Percentiles rank a stretch among this genome's conserved stretches.
Conservation (phyloP, 2,329 filamentous ascomycete genomes). For the Tolypocladium pustulatum region DNA sequence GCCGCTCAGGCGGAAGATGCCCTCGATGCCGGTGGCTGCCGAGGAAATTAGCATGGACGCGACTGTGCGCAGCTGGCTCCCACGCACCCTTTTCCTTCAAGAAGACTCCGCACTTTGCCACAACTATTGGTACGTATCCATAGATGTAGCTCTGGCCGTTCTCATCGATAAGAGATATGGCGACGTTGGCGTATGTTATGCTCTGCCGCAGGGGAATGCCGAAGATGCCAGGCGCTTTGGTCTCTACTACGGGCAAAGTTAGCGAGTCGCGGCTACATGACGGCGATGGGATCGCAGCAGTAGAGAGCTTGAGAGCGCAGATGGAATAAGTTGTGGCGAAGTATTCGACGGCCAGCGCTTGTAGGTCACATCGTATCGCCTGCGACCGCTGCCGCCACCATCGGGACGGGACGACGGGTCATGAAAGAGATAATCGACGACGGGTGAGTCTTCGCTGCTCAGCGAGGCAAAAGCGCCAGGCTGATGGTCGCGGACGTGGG, state of each 20-base stretch:
- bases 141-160: conserved; percentile 95
- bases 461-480: not conserved
- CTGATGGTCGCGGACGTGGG: not conserved
- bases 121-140: conserved; percentile 95
- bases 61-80: too few species aligned
- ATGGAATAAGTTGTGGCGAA: not conserved
- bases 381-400: not conserved
- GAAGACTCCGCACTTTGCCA: conserved; percentile 95
- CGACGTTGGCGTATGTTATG: conserved; percentile 95
- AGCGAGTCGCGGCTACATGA: conserved; percentile 6
- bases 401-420: not conserved
- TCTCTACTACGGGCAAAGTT: conserved; percentile 24
- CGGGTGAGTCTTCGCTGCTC: not conserved
- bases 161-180: conserved; percentile 89
- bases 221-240: conserved; percentile 67
- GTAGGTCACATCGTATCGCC: not conserved
- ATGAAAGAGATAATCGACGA: not conserved
- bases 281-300: not conserved
- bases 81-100: conserved; percentile 85
- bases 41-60: conserved; percentile 11
- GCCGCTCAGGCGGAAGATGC: conserved; percentile 90
- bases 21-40: conserved; percentile 83
- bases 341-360: not conserved
- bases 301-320: not conserved
- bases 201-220: conserved; percentile 87